Evolutionary conservation across 306 rosid species (phyloP).

Genomic region (Quercus robur): DNA sequence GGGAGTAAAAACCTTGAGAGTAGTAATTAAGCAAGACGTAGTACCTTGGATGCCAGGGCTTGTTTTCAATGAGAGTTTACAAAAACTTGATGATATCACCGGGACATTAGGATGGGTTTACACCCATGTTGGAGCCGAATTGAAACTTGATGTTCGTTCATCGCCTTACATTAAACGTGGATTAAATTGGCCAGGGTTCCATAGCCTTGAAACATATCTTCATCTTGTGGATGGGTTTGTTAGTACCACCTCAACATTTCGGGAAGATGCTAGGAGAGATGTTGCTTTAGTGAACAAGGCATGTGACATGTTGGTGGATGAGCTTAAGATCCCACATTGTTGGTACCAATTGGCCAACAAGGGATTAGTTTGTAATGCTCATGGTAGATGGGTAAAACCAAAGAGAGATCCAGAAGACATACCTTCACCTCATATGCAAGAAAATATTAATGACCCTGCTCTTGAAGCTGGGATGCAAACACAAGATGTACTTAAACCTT

Average conservation of each 20-base stretch:
- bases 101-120: conserved; percentile 56
- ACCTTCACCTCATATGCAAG: conserved; percentile 50
- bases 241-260: conserved; percentile 17
- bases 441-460: conserved; percentile 7
- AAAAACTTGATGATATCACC: conserved; percentile 27
- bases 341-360: conserved; percentile 68
- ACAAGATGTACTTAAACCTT: conserved; percentile 13
- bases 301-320: conserved; percentile 57
- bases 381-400: conserved; percentile 81
- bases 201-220: conserved; percentile 61
- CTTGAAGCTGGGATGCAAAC: conserved; percentile 17
- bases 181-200: conserved; percentile 44
- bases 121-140: conserved; percentile 48
- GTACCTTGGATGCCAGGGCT: conserved; percentile 59
- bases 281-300: conserved; percentile 65
- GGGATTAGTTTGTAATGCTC: conserved; percentile 53
- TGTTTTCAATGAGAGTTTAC: conserved; percentile 45
- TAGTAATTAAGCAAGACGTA: conserved; percentile 51
- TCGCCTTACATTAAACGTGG: conserved; percentile 56
- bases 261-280: conserved; percentile 58
- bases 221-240: conserved; percentile 66
- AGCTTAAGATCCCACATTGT: conserved; percentile 52
- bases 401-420: conserved; percentile 58
- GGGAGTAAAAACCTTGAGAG: conserved; percentile 45
- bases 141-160: conserved; percentile 45